These are phyloP conservation scores for Esteya vermicola DNA, from an alignment of 2,329 filamentous ascomycete genomes.

Conservation along the genomic window DNA sequence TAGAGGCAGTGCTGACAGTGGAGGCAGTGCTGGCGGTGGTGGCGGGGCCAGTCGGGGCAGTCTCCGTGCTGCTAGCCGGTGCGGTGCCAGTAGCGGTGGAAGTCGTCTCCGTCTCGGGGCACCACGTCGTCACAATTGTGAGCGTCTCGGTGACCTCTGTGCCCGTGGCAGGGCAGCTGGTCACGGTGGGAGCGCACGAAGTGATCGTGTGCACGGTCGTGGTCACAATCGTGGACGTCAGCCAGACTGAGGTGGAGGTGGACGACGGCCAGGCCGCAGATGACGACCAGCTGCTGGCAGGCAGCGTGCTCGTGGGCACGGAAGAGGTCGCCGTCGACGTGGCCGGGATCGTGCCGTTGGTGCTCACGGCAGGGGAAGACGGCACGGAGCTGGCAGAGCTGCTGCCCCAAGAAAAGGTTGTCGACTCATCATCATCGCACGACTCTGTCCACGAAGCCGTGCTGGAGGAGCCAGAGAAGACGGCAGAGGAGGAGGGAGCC, in stretches of 20 bases:
- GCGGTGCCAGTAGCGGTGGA: background rate
- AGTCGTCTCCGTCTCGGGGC: background rate
- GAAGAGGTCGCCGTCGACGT: too few species aligned
- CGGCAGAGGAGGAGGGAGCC: too few species aligned
- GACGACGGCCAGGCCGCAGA: background rate
- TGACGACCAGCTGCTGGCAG: background rate
- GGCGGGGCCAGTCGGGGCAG: background rate
- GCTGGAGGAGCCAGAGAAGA: too few species aligned
- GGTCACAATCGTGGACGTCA: slow-evolving; percentile 2
- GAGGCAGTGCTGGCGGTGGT: background rate
- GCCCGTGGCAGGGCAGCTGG: background rate
- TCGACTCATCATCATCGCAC: too few species aligned
- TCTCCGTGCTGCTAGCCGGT: background rate
- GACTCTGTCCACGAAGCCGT: too few species aligned
- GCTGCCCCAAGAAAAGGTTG: too few species aligned
- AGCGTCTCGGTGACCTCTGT: background rate
- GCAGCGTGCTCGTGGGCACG: background rate
- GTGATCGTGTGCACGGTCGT: slow-evolving; percentile 5
- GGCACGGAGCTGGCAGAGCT: too few species aligned
- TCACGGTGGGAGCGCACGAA: slow-evolving; percentile 4
- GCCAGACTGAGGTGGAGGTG: slow-evolving; percentile 1
- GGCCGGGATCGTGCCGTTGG: too few species aligned
- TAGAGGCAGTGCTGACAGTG: background rate
- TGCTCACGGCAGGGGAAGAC: too few species aligned
- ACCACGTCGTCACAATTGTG: background rate